Evolutionary conservation across 2,329 filamentous ascomycete genomes (phyloP), one percentile per base, ranked within the genome.

Genomic region (Dactylellina leptospora): DNA sequence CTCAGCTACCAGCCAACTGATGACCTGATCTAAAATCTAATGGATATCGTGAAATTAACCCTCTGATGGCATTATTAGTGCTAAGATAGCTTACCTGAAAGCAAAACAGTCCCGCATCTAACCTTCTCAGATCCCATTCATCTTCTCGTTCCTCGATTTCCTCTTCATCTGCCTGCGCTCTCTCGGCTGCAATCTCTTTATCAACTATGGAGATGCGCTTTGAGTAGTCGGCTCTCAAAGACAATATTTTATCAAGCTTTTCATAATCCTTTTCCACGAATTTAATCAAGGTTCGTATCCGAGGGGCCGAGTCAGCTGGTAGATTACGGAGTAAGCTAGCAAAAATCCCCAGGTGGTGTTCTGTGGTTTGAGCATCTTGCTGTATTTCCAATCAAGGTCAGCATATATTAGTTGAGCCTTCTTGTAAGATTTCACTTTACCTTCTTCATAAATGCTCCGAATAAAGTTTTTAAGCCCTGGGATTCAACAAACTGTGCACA

Each of bases 181-280:
- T 85, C 77, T 90, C 86, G 13, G 82, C 81, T 13, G 82, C 82
- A 62, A 93, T 88, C 54, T 84, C 82, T 55, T 83, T 80, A 55
- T 93, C 89, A 0, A 91, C 87, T 0, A 83, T 81, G 0, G 81
- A 82, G 0, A 96, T 80, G 13, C 86, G 84, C 0, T 84, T 82
- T 0, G 85, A 85, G 78, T 92, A 96, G 10, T 90, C 89, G 50
- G 86, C 82, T 40, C 93, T 86, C 50, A 97, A 80, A 70, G 85
- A 83, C 33, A 96, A 79, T 3, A 97, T 82, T 78, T 88, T 91
- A 4, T 78, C 81, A 36, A 92, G 86, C 82, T 97, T 97, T 75
- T 89, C 91, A 78, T 96, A 96, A 75, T 96, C 88, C 78, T 92
- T 96, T 79, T 99, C 95, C 16, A 96, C 90, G 77, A 97, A 97